Evolutionary conservation across 108 stramenopile genomes (phyloP), one percentile per base, ranked within the genome.

Genomic region (Pseudonitzschia multiseries): DNA sequence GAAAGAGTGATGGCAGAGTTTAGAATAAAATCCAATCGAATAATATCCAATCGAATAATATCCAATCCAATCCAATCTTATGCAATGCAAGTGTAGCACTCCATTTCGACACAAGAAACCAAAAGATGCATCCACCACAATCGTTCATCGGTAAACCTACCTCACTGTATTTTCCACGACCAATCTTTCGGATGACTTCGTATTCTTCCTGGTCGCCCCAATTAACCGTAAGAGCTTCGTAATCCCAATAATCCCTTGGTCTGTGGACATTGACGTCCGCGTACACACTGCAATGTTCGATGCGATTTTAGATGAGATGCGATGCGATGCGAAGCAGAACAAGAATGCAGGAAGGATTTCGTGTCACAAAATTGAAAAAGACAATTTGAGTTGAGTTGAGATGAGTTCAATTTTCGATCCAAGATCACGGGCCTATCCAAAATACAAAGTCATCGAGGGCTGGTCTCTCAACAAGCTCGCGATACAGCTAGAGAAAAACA

Each of bases 131-230:
- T 2, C 14, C 4, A 48, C 17, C 4, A 48, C 46, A 21, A 50
- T 20, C 2, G 21, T 48, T 48, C 44, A 2, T 46, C 40, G 13
- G 15, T 2, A 21, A 68, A 74, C 81, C 53, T 65, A 87, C 93
- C 83, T 99, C 99, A 70, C 89, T 91, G 82, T 99, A 99, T 83
- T 99, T 99, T 43, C 99, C 99, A 48, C 99, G 86, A 13, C 99
- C 99, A 74, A 99, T 99, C 85, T 99, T 99, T 31, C 97, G 88
- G 42, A 98, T 90, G 24, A 99, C 97, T 87, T 99, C 98, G 76
- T 99, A 99, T 71, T 98, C 97, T 65, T 98, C 98, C 79, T 98
- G 98, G 73, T 98, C 96, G 48, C 99, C 99, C 99, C 99, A 99
- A 72, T 95, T 96, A 43, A 99, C 97, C 48, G 94, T 93, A 14